Conservation (phyloP, 2,329 filamentous ascomycete genomes). For the Xenoacremonium recifei region DNA sequence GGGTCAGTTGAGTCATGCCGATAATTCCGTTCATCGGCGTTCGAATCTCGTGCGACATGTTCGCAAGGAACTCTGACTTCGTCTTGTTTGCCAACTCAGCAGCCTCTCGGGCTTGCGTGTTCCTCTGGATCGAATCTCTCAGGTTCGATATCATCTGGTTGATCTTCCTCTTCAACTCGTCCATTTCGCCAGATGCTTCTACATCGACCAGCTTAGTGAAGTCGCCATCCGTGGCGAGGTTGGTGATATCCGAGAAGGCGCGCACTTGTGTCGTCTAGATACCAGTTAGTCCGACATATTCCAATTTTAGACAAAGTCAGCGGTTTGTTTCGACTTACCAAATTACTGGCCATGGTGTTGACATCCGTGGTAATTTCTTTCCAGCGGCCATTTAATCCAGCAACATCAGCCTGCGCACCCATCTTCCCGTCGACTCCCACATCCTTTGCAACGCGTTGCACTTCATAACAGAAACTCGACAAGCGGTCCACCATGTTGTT, state of each 20-base stretch:
- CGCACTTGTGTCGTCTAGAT: constrained; percentile 91
- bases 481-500: constrained; percentile 98
- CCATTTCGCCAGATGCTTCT: constrained; percentile 97
- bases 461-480: constrained; percentile 93
- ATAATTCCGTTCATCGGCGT: constrained; percentile 98
- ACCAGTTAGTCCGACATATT: constrained; percentile 27
- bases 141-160: constrained; percentile 98
- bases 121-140: constrained; percentile 92
- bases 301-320: too few relatives aligned
- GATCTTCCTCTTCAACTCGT: constrained; percentile 98
- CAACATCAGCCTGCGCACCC: constrained; percentile 94
- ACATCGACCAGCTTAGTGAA: constrained; percentile 97
- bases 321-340: constrained; percentile 43
- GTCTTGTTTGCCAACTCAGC: constrained; percentile 97
- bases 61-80: constrained; percentile 96
- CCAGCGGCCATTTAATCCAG: constrained; percentile 90
- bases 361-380: constrained; percentile 98
- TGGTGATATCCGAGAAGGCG: constrained; percentile 98
- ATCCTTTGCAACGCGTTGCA: constrained; percentile 93
- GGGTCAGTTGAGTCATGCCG: constrained; percentile 93
- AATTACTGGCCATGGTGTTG: constrained; percentile 81
- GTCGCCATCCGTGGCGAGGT: constrained; percentile 92
- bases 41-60: constrained; percentile 98
- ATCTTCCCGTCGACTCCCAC: constrained; percentile 98
- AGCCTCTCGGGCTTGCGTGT: constrained; percentile 91